Conservation (phyloP, 2,329 filamentous ascomycete genomes). For the Cladophialophora exuberans region DNA sequence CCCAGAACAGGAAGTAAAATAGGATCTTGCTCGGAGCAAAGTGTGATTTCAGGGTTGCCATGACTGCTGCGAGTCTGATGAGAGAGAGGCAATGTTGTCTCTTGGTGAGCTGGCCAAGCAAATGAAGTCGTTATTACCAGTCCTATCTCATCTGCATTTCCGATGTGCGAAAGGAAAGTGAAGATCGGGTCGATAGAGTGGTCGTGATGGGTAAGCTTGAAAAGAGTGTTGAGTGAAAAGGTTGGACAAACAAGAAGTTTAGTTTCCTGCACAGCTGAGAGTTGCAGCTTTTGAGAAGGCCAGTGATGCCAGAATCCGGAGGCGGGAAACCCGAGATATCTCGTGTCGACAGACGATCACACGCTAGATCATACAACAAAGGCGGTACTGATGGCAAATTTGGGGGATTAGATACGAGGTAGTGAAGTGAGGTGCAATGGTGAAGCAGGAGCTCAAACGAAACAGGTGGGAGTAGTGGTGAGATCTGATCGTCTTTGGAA, state of each 20-base stretch:
- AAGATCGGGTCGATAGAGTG: background rate
- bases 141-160: conserved; percentile 22
- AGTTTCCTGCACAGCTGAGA: conserved; percentile 16
- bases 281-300: conserved; percentile 27
- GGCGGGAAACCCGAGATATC: conserved; percentile 20
- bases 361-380: conserved; percentile 19
- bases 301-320: conserved; percentile 13
- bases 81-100: conserved; percentile 1
- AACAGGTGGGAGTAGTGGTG: conserved; percentile 15
- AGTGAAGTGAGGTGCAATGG: conserved; percentile 12
- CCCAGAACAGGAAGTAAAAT: conserved; percentile 83
- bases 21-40: conserved; percentile 62
- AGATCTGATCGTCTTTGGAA: too few species aligned
- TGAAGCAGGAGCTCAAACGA: conserved; percentile 31
- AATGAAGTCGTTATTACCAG: background rate
- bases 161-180: background rate
- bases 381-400: conserved; percentile 28
- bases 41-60: conserved; percentile 31
- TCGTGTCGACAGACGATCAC: conserved; percentile 19
- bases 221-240: conserved; percentile 20
- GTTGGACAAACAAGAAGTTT: background rate
- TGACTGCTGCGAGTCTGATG: conserved; percentile 4
- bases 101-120: background rate
- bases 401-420: conserved; percentile 11
- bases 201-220: conserved; percentile 4